Base-by-base conservation (phyloP, 345 rosid species). In the Hibiscus mutabilis region DNA sequence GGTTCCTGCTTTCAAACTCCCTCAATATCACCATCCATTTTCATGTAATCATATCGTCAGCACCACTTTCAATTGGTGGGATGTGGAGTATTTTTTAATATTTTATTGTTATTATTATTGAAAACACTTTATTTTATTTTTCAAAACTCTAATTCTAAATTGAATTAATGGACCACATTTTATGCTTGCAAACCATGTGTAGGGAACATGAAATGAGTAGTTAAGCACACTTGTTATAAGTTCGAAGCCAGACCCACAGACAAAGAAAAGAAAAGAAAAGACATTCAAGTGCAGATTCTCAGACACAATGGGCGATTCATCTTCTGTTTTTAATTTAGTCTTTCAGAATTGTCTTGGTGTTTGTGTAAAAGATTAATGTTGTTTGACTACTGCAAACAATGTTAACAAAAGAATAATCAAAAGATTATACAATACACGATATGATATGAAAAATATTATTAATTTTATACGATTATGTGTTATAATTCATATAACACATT, bases 121-220 rank as follows among this genome's bases (percentile, higher is more conserved):
- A 68, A 10, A 42, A 42, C 6, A 55, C 1, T 49, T 47, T 47
- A 0, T 19, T 18, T 55, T 21, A 9, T 55, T 21, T 10, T 21
- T 8, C 9, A 49, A 60, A 68, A 10, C 4, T 9, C 19, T 44
- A 5, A 15, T 66, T 8, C 27, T 12, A 22, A 24, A 6, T n/a
- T 18, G 6, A 55, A 55, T 9, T 21, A 10, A 19, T 21, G 25
- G 59, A 55, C 14, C 59, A 55, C 27, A 55, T 55, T 53, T 66
- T 33, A 66, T 25, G 58, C 16, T 57, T 66, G 70, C 52, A 66
- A 49, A 67, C 42, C 70, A 67, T 27, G 59, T 67, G 58, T 49
- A 33, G 25, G 31, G 24, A 67, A n/a, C 35, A 25, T 67, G 70
- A 16, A 5, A 25, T 67, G 59, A 67, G 42, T 10, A 67, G 44